Base-by-base conservation (phyloP, 2,329 filamentous ascomycete genomes). In the Onygenales sp. region DNA sequence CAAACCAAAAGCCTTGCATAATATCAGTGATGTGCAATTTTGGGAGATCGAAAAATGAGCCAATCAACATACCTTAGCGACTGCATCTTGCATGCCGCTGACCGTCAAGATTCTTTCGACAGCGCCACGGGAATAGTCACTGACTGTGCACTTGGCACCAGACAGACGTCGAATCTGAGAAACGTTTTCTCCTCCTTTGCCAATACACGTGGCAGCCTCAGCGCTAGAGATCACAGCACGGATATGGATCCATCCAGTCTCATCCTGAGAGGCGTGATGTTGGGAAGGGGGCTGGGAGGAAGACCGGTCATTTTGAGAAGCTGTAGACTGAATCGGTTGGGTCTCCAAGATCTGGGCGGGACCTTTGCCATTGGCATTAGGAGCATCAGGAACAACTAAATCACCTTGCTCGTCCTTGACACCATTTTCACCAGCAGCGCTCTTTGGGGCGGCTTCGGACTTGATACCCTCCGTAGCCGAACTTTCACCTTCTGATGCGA, bases 31-130 rank as follows among this genome's bases (percentile, higher is more conserved):
- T 48, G 31, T 33, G 35, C 11, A 13, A 47, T 41, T 49, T 60
- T 55, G 63, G 47, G 46, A n/a, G 9, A 35, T 44, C 31, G 48
- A 52, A 38, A 14, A 49, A 47, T 31, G 46, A 21, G 32, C 38
- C 51, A 46, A 56, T 47, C 54, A 55, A 71, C 77, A 63, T 77
- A 92, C 89, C 83, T 98, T 98, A 62, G 93, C 93, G 60, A 91
- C 91, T 62, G 92, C 92, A 75, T 98, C 93, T 61, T 97, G 92
- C 60, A 89, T 86, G 58, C 93, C 93, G 72, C 92, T 97, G 57
- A 98, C 93, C 35, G 93, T 98, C 65, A 98, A 79, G 66, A 98
- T 96, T 68, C 93, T 89, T 77, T 98, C 93, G 36, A 97, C 91
- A 53, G 93, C 93, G 60, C 93, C 93, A 67, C 95, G 89, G 63